These are phyloP conservation scores for Candida freyschussii DNA, from an alignment of 1,139 yeast genomes.

Conservation along the genomic window DNA sequence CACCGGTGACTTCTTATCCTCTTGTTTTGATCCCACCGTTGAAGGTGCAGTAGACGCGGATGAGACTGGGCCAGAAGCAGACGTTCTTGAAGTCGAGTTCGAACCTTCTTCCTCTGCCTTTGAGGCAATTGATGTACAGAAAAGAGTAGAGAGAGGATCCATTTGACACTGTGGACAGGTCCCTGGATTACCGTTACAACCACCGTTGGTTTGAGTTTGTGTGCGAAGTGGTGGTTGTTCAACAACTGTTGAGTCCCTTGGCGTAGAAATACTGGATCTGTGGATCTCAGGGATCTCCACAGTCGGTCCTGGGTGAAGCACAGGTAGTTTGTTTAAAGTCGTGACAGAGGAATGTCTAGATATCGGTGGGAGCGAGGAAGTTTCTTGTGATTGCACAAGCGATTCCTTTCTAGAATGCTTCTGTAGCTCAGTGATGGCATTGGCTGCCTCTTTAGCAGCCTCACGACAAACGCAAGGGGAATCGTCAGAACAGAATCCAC, in stretches of 20 bases:
- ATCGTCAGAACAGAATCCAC: slow-evolving; percentile 92
- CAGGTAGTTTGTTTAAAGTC: slow-evolving; percentile 38
- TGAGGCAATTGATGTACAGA: slow-evolving; percentile 80
- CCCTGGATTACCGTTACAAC: slow-evolving; percentile 89
- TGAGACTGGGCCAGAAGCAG: slow-evolving; percentile 1
- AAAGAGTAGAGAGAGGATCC: slow-evolving; percentile 85
- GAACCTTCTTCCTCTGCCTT: slow-evolving; percentile 30
- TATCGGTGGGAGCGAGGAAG: slow-evolving; percentile 24
- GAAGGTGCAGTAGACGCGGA: slow-evolving; percentile 2
- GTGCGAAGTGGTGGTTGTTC: slow-evolving; percentile 10
- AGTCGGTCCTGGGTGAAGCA: slow-evolving; percentile 64
- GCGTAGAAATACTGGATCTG: slow-evolving; percentile 20
- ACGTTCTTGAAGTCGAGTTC: neutral
- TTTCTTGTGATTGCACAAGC: slow-evolving; percentile 10
- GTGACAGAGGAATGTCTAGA: slow-evolving; percentile 22
- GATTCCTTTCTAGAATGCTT: slow-evolving; percentile 23
- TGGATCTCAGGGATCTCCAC: slow-evolving; percentile 35
- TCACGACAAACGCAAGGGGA: slow-evolving; percentile 92
- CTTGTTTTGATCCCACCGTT: slow-evolving; percentile 1
- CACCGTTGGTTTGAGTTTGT: slow-evolving; percentile 23
- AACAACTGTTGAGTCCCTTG: slow-evolving; percentile 16
- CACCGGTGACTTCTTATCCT: slow-evolving; percentile 23
- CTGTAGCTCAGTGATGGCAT: slow-evolving; percentile 25
- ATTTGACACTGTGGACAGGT: slow-evolving; percentile 78
- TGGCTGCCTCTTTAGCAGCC: slow-evolving; percentile 53